Conservation (phyloP, 2,329 filamentous ascomycete genomes). For the Lasiodiplodia theobromae region DNA sequence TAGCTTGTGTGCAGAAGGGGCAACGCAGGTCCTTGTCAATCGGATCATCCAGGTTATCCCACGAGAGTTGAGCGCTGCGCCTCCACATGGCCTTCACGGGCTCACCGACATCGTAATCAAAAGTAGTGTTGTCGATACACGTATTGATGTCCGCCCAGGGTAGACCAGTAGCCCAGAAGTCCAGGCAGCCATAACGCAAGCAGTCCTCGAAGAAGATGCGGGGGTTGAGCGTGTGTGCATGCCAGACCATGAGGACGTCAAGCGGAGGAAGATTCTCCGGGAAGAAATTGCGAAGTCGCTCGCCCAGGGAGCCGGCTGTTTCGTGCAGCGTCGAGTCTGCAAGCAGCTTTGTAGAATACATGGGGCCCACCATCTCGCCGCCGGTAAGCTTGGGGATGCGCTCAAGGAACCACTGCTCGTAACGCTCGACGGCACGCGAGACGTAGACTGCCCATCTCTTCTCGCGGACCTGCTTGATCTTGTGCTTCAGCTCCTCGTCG, state of each 20-base stretch:
- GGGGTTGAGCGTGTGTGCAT: constrained; percentile 80
- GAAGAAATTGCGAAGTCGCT: constrained; percentile 3
- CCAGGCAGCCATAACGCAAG: constrained; percentile 63
- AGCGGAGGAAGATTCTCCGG: constrained; percentile 36
- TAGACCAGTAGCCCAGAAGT: constrained; percentile 68
- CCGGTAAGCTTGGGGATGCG: constrained; percentile 11
- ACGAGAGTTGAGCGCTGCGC: constrained; percentile 57
- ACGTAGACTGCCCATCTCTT: constrained; percentile 78
- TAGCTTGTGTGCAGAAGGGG: constrained; percentile 56
- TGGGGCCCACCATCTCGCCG: background rate
- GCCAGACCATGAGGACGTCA: constrained; percentile 83
- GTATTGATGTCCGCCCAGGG: constrained; percentile 69
- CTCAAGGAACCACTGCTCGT: constrained; percentile 68
- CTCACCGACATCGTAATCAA: constrained; percentile 62
- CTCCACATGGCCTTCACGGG: constrained; percentile 58
- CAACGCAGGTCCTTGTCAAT: constrained; percentile 61
- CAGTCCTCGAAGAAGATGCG: constrained; percentile 77
- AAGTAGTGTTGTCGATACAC: constrained; percentile 64
- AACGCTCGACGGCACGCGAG: constrained; percentile 71
- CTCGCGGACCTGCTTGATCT: constrained; percentile 59
- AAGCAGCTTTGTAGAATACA: background rate
- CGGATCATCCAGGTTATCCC: constrained; percentile 66
- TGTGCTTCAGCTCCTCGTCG: background rate
- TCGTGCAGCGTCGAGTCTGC: background rate
- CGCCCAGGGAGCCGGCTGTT: background rate